Percentiles rank a stretch among this genome's conserved stretches.
These are phyloP conservation scores for Calonectria pauciramosa DNA, from an alignment of 2,329 filamentous ascomycete genomes.

Conservation along the genomic window DNA sequence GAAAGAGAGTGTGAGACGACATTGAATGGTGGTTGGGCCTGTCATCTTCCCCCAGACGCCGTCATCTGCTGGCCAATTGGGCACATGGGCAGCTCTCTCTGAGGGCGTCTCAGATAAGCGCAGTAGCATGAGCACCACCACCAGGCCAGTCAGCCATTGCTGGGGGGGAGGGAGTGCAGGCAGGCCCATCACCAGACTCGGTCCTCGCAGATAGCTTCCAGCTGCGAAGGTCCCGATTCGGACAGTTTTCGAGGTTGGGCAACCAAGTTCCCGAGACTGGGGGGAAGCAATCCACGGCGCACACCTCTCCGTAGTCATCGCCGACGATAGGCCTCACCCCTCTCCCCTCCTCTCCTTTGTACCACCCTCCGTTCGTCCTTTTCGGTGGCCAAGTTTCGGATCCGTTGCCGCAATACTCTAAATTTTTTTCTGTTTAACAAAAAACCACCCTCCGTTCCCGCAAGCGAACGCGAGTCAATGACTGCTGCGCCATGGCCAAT, in stretches of 20 bases:
- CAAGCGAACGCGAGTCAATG: constrained; percentile 12
- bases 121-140: not conserved
- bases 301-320: not conserved
- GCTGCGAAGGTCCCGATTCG: not conserved
- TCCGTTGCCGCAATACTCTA: constrained; percentile 11
- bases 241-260: not conserved
- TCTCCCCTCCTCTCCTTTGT: not conserved
- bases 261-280: not conserved
- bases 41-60: not conserved
- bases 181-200: constrained; percentile 12
- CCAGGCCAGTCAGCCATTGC: not conserved
- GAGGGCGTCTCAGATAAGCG: constrained; percentile 16
- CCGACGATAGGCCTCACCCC: constrained; percentile 2
- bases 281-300: not conserved
- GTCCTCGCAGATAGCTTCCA: not conserved
- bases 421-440: not conserved
- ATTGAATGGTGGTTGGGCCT: not conserved
- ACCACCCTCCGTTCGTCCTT: constrained; percentile 4
- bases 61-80: constrained; percentile 14
- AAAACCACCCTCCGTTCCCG: not conserved
- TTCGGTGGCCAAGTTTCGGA: not conserved
- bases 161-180: not conserved
- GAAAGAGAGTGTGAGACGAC: not conserved
- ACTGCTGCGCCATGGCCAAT: not conserved
- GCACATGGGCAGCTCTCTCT: constrained; percentile 6